Base-by-base conservation (phyloP, 2,329 filamentous ascomycete genomes). In the Dendrostoma leiphaemia region DNA sequence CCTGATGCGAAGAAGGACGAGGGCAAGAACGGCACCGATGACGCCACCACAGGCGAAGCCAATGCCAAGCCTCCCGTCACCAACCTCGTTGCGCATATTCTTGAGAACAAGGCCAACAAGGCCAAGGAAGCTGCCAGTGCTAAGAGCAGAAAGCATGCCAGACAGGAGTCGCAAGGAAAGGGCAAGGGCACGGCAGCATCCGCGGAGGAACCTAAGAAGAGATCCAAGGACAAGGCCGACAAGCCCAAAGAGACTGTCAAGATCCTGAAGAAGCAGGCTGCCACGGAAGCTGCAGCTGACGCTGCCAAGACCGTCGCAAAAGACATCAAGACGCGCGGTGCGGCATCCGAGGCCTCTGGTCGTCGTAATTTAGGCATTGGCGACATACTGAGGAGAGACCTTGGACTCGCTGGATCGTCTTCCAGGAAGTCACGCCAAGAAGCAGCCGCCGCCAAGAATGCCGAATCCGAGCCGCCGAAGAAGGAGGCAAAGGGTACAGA, bases 91-190 rank as follows among this genome's bases (percentile, higher is more conserved):
- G 51, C 53, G 19, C 49, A 51, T 28, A 89, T 97, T 51, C 91
- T 97, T 66, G 95, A 86, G 61, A 79, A 97, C 32, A 89, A 89
- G 61, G 92, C 97, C 69, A 96, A 95, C 74, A 86, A 82, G 65
- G 74, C 69, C 19, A 86, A 85, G 62, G 83, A 87, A 53, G 68
- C 71, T 4, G 76, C 76, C 26, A 73, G 74, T 31, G 78, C 81
- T 37, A 82, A 82, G 63, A 74, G 72, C 41, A 74, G 76, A 26
- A 87, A 87, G 64, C 78, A 85, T 54, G 71, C 71, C 38, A 74
- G 78, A 21, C 79, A 80, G 56, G 83, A 87, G 35, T 74, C 76
- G 0, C 72, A 77, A 48, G 66, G 65, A n/a, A 82, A 82, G 65
- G 70, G 72, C 48, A 82, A 80, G 61, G 67, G 62, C 7, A 53